Base-by-base conservation (phyloP, 768 basidiomycete genomes). In the Termitomyces sp. region DNA sequence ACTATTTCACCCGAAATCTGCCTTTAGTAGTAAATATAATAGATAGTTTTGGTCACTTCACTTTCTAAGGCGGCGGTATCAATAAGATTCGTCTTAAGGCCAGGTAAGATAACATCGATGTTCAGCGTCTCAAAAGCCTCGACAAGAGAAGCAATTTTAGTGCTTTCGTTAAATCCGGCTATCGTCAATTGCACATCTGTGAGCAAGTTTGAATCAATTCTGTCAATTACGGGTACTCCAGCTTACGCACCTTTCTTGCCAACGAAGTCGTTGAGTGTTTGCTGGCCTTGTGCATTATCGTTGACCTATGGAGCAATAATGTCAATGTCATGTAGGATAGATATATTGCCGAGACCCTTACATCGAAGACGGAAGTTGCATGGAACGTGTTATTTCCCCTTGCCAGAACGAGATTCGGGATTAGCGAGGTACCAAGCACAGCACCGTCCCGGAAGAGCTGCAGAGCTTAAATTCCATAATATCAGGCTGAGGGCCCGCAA, bases 201-300 rank as follows among this genome's bases (percentile, higher is more conserved):
- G 14, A 32, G n/a, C 3, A 29, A 39, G 27, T 48, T 24, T 22
- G 12, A 3, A 27, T 41, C 5, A 58, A 18, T 24, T 24, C 27
- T 36, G 12, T 20, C 5, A 7, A n/a, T 36, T 24, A 46, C n/a
- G 12, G 29, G 13, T 22, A n/a, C 39, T 9, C 18, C 26, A 52
- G 27, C 13, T 24, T 12, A 47, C 44, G 22, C 54, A 81, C 85
- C 81, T 63, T 77, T 80, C 50, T 82, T 78, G 14, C 82, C 79
- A 44, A 89, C 80, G 64, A 90, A 90, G 37, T 89, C 81, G 54
- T 83, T 78, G 32, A 91, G 74, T 1, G 87, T 88, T 61, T 85
- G 75, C 48, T 74, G 68, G 31, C 86, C 87, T 65, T 84, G 74
- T 0, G 81, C 79, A 56, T 73, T 85, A 31, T 72, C 72, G 66